Base-by-base conservation (phyloP, 768 basidiomycete species). In the Mycena metata region DNA sequence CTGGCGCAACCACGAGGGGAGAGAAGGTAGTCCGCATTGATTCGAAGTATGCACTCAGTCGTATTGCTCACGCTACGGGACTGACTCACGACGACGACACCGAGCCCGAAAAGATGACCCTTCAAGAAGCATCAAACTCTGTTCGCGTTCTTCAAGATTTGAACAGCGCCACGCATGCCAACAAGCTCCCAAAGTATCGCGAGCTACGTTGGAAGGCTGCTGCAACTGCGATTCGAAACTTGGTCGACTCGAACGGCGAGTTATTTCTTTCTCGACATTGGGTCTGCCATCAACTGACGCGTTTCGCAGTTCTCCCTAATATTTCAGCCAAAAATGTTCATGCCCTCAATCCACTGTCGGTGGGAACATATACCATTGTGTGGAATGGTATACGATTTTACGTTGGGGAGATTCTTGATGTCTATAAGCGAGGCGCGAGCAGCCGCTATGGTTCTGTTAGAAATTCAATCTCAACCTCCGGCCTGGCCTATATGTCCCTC, bases 401-500 rank as follows among this genome's bases (percentile, higher is more conserved):
- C 33, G 59, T 72, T 17, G 71, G 71, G 12, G 68, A 72, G 42
- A 55, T 72, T 11, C 64, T 72, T 7, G 71, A 72, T 39, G 39
- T 72, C 1, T 69, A 67, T 54, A 72, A 70, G 57, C 52, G 54
- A 33, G 71, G 65, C 10, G 35, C 55, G 7, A 63, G 23, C 23
- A 65, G 67, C 49, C 67, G 67, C n/a, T 60, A 69, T 36, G 67
- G 67, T 11, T 69, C 67, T 2, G 11, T 69, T 9, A 10, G 17
- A 24, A 45, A 45, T 13, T 35, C 55, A 24, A 7, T 35, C 1
- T 36, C 61, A 6, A 24, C 41, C 3, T 69, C 67, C 1, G 57
- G 67, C 13, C 62, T 69, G 6, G 2, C 67, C n/a, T n/a, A n/a
- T n/a, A 15, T 69, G 17, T 63, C 67, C 16, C 30, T 69, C 16